phyloP scores from a whole-genome alignment of 768 basidiomycete species.

The Tylopilus subfusipes region DNA sequence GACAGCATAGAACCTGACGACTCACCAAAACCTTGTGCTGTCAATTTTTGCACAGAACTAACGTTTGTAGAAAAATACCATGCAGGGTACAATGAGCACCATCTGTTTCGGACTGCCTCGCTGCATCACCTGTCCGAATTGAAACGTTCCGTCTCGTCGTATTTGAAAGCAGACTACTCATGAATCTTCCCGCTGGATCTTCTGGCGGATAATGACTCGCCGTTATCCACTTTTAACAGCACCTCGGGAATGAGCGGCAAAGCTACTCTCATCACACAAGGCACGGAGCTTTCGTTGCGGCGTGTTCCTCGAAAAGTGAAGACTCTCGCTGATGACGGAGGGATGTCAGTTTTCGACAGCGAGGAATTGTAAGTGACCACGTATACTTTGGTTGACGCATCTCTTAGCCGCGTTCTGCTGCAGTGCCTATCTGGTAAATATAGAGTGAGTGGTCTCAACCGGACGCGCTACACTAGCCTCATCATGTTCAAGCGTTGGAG shows the following conservation, averaged over 20 bases:
- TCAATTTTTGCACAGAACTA: not conserved
- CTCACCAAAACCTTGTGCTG: not conserved
- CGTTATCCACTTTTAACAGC: not conserved
- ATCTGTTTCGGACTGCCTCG: not conserved
- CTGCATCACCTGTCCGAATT: slow-evolving; percentile 7
- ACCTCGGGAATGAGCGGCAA: slow-evolving; percentile 15
- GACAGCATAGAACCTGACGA: not conserved
- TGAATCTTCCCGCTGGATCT: not conserved
- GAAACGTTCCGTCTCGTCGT: slow-evolving; percentile 1
- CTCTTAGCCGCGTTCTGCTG: not conserved
- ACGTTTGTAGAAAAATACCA: not conserved
- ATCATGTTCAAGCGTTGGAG: slow-evolving; percentile 36
- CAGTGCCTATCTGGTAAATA: slow-evolving; percentile 41
- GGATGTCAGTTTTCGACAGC: slow-evolving; percentile 27
- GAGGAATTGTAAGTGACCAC: slow-evolving; percentile 32
- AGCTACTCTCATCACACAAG: slow-evolving; percentile 18
- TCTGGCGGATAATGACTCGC: not conserved
- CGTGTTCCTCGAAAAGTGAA: slow-evolving; percentile 21
- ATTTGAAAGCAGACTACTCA: slow-evolving; percentile 13
- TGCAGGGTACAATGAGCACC: not conserved
- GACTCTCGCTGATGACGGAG: slow-evolving; percentile 18
- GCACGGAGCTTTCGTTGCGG: slow-evolving; percentile 21
- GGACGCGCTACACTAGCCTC: not conserved
- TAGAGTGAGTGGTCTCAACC: slow-evolving; percentile 27
- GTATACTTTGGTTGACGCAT: not conserved